Evolutionary conservation across 176 grass and related monocot species (phyloP), one percentile per base, ranked within the genome.

Genomic region (Carex kokanica): DNA sequence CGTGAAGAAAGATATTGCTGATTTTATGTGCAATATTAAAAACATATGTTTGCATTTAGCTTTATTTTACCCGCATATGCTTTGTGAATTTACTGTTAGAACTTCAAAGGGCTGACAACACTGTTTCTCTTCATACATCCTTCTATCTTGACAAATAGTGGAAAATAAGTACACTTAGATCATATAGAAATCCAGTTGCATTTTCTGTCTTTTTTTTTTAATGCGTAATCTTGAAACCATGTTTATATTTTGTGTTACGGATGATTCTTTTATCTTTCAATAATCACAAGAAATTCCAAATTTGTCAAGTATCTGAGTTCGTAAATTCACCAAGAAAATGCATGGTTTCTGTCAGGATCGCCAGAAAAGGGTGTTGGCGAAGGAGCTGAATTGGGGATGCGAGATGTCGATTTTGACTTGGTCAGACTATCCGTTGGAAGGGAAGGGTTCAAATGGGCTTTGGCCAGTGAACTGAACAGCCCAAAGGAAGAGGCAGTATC

Each of bases 1-100:
- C 81, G 34, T 89, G 81, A 83, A 82, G 53, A 86, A 86, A 12
- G 29, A 72, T 25, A 67, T 27, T 73, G 2, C 45, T 81, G 64
- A 89, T 77, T 41, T 75, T 47, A 5, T 81, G 10, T 82, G 5
- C 8, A 63, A 59, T 67, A 9, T 57, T 27, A 61, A 34, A 23
- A 36, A 3, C 78, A 62, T 5, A 3, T 24, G 18, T 29, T 75
- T 27, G 20, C 72, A 31, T 31, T 55, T 2, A 18, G 6, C 47
- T 77, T 18, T 17, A 12, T 74, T 74, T 25, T 51, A 24, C 10
- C 8, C 3, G 18, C 0, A 23, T 49, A 65, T 65, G 60, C 23
- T 63, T 24, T 4, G 9, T 4, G 3, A 71, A 45, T 71, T 64
- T 71, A 45, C 38, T 71, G 36, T 70, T 40, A 6, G 18, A 20